Percentiles rank a stretch among this genome's conserved stretches.
phyloP scores from a whole-genome alignment of 176 grass and related monocot species.

The Zea luxurians region DNA sequence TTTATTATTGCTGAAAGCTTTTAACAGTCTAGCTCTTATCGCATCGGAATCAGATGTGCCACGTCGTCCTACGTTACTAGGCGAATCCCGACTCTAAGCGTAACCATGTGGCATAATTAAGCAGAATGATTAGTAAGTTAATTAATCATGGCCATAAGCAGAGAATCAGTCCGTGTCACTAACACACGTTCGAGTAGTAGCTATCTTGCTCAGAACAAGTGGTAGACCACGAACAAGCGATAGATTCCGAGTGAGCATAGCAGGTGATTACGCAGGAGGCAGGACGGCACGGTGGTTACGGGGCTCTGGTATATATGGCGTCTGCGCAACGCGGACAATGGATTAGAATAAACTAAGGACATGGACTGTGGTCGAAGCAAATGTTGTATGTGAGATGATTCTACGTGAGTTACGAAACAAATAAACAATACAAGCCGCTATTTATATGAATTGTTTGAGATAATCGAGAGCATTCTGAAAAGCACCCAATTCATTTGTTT shows the following conservation, averaged over 20 bases:
- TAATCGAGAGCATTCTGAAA: too few species aligned
- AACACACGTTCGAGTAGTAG: not conserved
- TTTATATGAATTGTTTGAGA: too few species aligned
- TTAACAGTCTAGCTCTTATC: not conserved
- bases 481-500: too few species aligned
- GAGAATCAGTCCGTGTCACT: constrained; percentile 15
- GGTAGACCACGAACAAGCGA: not conserved
- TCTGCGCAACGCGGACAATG: not conserved
- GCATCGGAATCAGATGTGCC: constrained; percentile 33
- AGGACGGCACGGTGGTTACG: not conserved
- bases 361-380: not conserved
- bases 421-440: too few species aligned
- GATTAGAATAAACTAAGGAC: not conserved
- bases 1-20: not conserved
- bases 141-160: not conserved
- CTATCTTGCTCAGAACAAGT: not conserved
- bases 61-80: not conserved
- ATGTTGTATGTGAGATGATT: not conserved
- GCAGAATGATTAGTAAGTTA: not conserved
- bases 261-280: not conserved
- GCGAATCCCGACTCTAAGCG: constrained; percentile 6
- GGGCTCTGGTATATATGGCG: not conserved
- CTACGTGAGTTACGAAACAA: not conserved
- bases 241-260: not conserved
- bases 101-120: not conserved